phyloP scores from a whole-genome alignment of 2,329 filamentous ascomycete species.

The Ceratocystis cubensis region DNA sequence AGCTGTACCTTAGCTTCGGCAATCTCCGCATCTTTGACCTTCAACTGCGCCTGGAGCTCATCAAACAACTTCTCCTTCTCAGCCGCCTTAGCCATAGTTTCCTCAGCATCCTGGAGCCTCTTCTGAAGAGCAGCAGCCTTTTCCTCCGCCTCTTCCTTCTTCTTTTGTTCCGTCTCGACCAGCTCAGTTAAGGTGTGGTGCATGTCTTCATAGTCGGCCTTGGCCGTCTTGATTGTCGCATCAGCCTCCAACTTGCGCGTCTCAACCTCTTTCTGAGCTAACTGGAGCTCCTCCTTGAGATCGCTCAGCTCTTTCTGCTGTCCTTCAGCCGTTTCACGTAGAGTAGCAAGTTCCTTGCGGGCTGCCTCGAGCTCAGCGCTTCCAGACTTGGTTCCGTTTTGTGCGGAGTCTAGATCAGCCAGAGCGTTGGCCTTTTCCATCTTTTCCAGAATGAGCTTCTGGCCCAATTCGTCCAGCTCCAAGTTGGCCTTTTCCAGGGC shows the following conservation, averaged over 20 bases:
- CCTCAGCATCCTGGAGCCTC: constrained; percentile 25
- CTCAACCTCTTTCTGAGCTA: constrained; percentile 42
- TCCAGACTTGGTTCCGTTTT: constrained; percentile 41
- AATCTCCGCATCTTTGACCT: constrained; percentile 52
- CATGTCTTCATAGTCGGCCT: constrained; percentile 50
- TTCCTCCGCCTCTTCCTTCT: constrained; percentile 40
- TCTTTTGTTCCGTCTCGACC: constrained; percentile 45
- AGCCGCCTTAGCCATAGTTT: constrained; percentile 27
- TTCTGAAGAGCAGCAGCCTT: constrained; percentile 36
- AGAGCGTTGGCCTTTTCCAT: constrained; percentile 47
- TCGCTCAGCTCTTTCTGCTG: constrained; percentile 28
- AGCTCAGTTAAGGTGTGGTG: constrained; percentile 49
- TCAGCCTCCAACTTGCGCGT: constrained; percentile 40
- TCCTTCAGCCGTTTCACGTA: constrained; percentile 38
- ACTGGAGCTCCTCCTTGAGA: constrained; percentile 34
- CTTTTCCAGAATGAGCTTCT: constrained; percentile 46
- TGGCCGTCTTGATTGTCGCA: constrained; percentile 41
- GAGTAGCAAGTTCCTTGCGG: constrained; percentile 36
- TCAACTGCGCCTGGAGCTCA: constrained; percentile 43
- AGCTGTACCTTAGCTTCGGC: constrained; percentile 45
- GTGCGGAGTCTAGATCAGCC: constrained; percentile 47
- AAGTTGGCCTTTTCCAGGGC: constrained; percentile 17
- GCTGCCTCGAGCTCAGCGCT: constrained; percentile 42
- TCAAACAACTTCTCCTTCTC: constrained; percentile 38
- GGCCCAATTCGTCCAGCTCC: constrained; percentile 39